These are phyloP conservation scores for Lasiodiplodia theobromae DNA, from an alignment of 2,329 filamentous ascomycete genomes.

Conservation along the genomic window DNA sequence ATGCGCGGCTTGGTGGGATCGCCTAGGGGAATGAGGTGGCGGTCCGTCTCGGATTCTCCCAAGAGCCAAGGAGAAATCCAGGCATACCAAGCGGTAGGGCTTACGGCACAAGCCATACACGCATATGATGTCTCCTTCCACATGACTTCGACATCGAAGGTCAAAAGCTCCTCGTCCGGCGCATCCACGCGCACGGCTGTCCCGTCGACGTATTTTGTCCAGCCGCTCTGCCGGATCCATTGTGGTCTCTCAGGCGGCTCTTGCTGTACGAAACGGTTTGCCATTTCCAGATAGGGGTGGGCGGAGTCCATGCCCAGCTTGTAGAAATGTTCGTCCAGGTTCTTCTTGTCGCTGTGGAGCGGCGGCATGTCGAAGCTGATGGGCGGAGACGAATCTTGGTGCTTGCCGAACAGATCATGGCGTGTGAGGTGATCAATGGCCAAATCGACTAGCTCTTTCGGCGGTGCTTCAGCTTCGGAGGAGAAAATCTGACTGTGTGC, in stretches of 20 bases:
- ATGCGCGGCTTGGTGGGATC: slow-evolving; percentile 76
- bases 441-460: slow-evolving; percentile 77
- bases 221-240: slow-evolving; percentile 84
- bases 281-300: slow-evolving; percentile 79
- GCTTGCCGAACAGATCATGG: slow-evolving; percentile 90
- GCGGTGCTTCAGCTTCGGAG: slow-evolving; percentile 59
- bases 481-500: slow-evolving; percentile 86
- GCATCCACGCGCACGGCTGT: slow-evolving; percentile 73
- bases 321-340: slow-evolving; percentile 93
- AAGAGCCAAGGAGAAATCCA: slow-evolving; percentile 97
- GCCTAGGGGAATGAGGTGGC: slow-evolving; percentile 86
- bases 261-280: slow-evolving; percentile 74
- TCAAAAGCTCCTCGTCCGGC: slow-evolving; percentile 82
- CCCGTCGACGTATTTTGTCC: slow-evolving; percentile 90
- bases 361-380: slow-evolving; percentile 86
- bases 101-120: slow-evolving; percentile 94
- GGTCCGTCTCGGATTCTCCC: slow-evolving; percentile 76
- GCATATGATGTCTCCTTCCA: slow-evolving; percentile 92
- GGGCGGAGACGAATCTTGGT: slow-evolving; percentile 74
- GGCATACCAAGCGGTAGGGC: slow-evolving; percentile 91
- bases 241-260: slow-evolving; percentile 66
- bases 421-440: slow-evolving; percentile 81
- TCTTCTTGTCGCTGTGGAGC: slow-evolving; percentile 70
- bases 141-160: slow-evolving; percentile 97
- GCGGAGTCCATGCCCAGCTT: slow-evolving; percentile 85